These are phyloP conservation scores for Globisporangium emineosum DNA, from an alignment of 352 stramenopile genomes.

Conservation along the genomic window DNA sequence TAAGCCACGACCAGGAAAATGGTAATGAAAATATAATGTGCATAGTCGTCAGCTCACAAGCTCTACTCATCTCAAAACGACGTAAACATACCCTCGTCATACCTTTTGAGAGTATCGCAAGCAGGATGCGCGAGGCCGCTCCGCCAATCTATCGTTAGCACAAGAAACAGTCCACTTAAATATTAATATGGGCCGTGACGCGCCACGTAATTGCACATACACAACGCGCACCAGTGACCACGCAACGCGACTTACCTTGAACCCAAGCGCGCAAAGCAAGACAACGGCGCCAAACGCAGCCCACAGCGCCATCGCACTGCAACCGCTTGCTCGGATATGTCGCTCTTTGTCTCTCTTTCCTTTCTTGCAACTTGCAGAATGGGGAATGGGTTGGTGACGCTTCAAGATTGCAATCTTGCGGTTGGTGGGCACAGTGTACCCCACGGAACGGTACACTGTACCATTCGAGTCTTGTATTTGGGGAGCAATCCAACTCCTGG, in stretches of 20 bases:
- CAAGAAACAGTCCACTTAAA: not conserved
- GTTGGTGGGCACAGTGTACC: not conserved
- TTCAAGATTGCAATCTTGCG: constrained; percentile 13
- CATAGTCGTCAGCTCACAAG: not conserved
- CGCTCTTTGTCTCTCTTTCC: not conserved
- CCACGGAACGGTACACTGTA: not conserved
- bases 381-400: constrained; percentile 7
- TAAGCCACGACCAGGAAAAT: not conserved
- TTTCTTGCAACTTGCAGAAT: not conserved
- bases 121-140: constrained; percentile 2
- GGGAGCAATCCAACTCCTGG: no score
- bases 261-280: constrained; percentile 11
- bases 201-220: not conserved
- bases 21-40: not conserved
- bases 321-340: not conserved
- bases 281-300: not conserved
- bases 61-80: no score
- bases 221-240: not conserved
- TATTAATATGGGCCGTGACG: not conserved
- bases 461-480: not conserved
- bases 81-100: no score
- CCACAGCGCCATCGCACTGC: constrained; percentile 6
- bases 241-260: constrained; percentile 5
- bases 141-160: constrained; percentile 14
- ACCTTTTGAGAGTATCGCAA: constrained; percentile 11